Base-by-base conservation (phyloP, 805 yeast species). In the Ogataea wickerhamii region DNA sequence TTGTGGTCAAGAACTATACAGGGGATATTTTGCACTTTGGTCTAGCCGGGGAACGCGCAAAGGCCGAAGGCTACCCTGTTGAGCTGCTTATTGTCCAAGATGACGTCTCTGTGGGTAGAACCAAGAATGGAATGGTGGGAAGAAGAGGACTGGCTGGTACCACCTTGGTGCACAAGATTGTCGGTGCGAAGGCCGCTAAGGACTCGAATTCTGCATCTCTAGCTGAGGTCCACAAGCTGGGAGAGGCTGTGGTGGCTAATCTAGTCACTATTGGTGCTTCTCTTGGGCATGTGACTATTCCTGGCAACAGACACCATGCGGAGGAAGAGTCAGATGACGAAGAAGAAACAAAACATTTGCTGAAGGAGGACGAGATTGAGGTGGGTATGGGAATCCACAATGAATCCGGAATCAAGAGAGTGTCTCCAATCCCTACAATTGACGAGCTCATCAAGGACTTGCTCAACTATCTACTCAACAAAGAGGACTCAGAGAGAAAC, bases 331-430 rank as follows among this genome's bases (percentile, higher is more conserved):
- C 43, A n/a, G 52, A 49, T 8, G 59, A 56, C 19, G 58, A 65
- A 30, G 78, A 71, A 31, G 63, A 61, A 22, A 45, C 51, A n/a
- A 33, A 49, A 6, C 64, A 61, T 36, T 59, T 63, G 38, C 71
- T 87, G 44, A 71, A 64, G 19, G 71, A 61, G 4, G 67, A 78
- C 41, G 87, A 85, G 60, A 82, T 84, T 56, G 98, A 89, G 60
- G 71, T 89, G 41, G 98, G 98, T 19, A 82, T 89, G 80, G 98
- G 98, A 31, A 89, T 89, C 44, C 98, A 89, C 63, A 89, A 89
- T 54, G 98, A 89, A 60, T 93, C 96, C 1, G 97, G 97, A 44
- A 80, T 80, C 41, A 69, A 73, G 37, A 74, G 76, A 44, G 55
- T 76, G 25, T 63, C 69, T 20, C 82, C 84, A 13, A 76, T 89